These are phyloP conservation scores for Pyrenochaeta sp. DNA, from an alignment of 2,329 filamentous ascomycete genomes.

Conservation along the genomic window DNA sequence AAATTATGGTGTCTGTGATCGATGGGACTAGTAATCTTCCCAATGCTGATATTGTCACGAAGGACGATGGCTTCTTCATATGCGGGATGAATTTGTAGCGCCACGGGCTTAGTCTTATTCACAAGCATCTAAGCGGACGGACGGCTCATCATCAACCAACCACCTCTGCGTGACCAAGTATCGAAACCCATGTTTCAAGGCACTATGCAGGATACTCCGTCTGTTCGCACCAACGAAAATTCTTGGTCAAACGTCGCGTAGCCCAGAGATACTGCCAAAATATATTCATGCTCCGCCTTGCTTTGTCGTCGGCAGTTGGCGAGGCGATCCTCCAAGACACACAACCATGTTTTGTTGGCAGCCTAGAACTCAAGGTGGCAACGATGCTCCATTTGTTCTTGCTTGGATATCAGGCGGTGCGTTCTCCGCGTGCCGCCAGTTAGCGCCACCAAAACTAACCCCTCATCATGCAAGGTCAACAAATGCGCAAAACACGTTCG, in stretches of 20 bases:
- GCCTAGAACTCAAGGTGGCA: slow-evolving; percentile 26
- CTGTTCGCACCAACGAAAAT: slow-evolving; percentile 22
- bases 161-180: slow-evolving; percentile 25
- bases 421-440: slow-evolving; percentile 19
- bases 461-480: slow-evolving; percentile 28
- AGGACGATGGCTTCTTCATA: slow-evolving; percentile 4
- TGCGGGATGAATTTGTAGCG: slow-evolving; percentile 12
- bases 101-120: slow-evolving; percentile 14
- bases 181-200: slow-evolving; percentile 23
- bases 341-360: slow-evolving; percentile 23
- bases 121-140: slow-evolving; percentile 5
- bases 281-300: slow-evolving; percentile 28
- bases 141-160: slow-evolving; percentile 11
- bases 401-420: slow-evolving; percentile 15
- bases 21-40: slow-evolving; percentile 23
- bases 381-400: slow-evolving; percentile 20
- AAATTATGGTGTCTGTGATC: slow-evolving; percentile 19
- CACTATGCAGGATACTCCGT: slow-evolving; percentile 25
- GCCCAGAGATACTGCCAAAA: slow-evolving; percentile 12
- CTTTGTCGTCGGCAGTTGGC: slow-evolving; percentile 28
- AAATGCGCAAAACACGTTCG: slow-evolving; percentile 14
- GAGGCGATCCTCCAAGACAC: slow-evolving; percentile 31
- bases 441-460: slow-evolving; percentile 15
- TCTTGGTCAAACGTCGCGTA: slow-evolving; percentile 11
- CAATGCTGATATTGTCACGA: slow-evolving; percentile 13